Evolutionary conservation across 805 yeast genomes (phyloP).

Genomic region (Teunomyces barrocoloradensis): DNA sequence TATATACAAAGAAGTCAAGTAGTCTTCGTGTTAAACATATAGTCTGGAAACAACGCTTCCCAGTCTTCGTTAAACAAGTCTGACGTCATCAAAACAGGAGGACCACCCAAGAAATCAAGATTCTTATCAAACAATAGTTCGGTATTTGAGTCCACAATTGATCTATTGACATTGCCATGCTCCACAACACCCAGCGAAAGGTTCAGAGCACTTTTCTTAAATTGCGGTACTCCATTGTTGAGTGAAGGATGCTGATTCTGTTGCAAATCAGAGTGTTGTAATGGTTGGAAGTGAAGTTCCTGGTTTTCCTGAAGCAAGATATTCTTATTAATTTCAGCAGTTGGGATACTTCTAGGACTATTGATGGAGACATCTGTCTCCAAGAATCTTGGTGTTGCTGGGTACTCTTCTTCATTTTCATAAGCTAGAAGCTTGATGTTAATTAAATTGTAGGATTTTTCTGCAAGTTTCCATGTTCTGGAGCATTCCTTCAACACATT

Average conservation of each 20-base stretch:
- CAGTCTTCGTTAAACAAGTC: constrained; percentile 47
- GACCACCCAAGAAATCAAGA: constrained; percentile 48
- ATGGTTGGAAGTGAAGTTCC: background rate
- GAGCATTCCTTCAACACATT: constrained; percentile 40
- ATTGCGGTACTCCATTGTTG: background rate
- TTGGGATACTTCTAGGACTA: background rate
- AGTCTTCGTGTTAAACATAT: constrained; percentile 27
- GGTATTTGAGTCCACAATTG: constrained; percentile 17
- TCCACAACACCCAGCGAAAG: background rate
- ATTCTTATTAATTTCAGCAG: background rate
- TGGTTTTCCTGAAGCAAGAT: background rate
- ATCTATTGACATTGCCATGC: constrained; percentile 6
- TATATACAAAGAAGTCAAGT: background rate
- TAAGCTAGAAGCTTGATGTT: constrained; percentile 28
- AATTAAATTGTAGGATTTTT: constrained; percentile 42
- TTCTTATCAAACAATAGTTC: constrained; percentile 23
- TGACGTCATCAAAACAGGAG: constrained; percentile 51
- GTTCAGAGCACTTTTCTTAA: background rate
- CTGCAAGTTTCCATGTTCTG: constrained; percentile 47
- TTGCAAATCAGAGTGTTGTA: background rate
- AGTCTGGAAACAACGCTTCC: constrained; percentile 51
- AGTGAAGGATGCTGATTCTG: background rate
- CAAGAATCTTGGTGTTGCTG: background rate
- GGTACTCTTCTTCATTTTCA: constrained; percentile 8
- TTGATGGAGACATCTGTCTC: background rate